Evolutionary conservation across 441 rosid species (phyloP).

Genomic region (Populus hybrid): DNA sequence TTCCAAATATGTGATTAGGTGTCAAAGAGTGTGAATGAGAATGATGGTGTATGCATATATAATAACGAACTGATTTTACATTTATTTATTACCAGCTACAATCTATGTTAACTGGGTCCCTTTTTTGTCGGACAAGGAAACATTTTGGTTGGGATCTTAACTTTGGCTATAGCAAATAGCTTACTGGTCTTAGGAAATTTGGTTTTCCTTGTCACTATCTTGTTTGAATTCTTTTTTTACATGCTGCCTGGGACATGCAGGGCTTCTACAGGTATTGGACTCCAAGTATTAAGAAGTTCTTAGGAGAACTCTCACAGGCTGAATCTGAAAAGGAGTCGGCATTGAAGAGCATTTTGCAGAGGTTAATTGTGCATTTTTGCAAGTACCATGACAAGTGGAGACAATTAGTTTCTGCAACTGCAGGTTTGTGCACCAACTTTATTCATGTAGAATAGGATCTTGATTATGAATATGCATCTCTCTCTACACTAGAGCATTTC

Average conservation of each 20-base stretch:
- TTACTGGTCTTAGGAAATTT: neutral
- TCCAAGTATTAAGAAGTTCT: constrained; percentile 62
- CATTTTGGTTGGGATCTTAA: constrained; percentile 10
- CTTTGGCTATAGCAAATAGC: neutral
- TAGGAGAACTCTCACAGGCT: constrained; percentile 75
- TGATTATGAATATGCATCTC: neutral
- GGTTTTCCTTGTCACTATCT: neutral
- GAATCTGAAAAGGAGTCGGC: constrained; percentile 78
- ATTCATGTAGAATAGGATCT: constrained; percentile 15
- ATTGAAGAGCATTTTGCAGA: constrained; percentile 72
- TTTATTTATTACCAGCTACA: neutral
- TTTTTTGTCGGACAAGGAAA: neutral
- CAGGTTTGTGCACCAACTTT: constrained; percentile 48
- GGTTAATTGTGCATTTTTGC: constrained; percentile 68
- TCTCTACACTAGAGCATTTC: neutral
- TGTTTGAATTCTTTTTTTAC: neutral
- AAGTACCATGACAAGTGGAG: constrained; percentile 84
- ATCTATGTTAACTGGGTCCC: neutral
- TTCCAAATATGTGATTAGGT: neutral
- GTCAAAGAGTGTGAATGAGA: neutral
- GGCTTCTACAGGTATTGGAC: constrained; percentile 82
- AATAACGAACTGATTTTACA: neutral
- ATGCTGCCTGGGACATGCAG: constrained; percentile 38
- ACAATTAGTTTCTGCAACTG: constrained; percentile 68
- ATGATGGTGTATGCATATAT: neutral